Evolutionary conservation across 805 yeast genomes (phyloP).

Genomic region (Metschnikowia corniflorae): DNA sequence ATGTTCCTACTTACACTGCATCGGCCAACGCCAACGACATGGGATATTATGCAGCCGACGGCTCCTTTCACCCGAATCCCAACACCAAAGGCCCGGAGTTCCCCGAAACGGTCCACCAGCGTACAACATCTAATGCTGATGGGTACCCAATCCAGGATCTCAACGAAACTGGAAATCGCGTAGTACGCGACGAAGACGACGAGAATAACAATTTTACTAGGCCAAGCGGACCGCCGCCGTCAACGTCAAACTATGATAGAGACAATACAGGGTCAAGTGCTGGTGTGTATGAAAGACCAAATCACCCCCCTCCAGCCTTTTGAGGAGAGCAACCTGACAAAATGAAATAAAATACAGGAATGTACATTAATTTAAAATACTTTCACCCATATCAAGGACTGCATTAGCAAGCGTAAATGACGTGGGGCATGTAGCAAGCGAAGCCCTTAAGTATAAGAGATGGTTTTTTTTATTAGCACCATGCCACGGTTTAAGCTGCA

Average conservation of each 20-base stretch:
- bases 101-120: constrained; percentile 16
- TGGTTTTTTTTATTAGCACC: no score
- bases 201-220: constrained; percentile 4
- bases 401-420: no score
- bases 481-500: no score
- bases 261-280: constrained; percentile 1
- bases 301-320: constrained; percentile 15
- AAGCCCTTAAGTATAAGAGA: no score
- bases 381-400: no score
- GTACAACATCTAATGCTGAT: constrained; percentile 13
- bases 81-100: constrained; percentile 17
- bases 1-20: constrained; percentile 68
- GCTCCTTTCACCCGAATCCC: constrained; percentile 28
- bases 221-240: constrained; percentile 7
- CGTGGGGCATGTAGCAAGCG: no score
- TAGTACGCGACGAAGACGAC: constrained; percentile 4
- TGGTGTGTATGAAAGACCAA: constrained; percentile 8
- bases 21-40: constrained; percentile 68
- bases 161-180: constrained; percentile 1
- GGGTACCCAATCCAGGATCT: constrained; percentile 11
- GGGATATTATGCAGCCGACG: constrained; percentile 70
- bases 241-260: neutral
- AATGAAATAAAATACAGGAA: no score
- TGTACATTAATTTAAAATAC: no score
- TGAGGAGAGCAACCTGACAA: no score